These are phyloP conservation scores for Delonix regia DNA, from an alignment of 306 rosid genomes.

Conservation along the genomic window DNA sequence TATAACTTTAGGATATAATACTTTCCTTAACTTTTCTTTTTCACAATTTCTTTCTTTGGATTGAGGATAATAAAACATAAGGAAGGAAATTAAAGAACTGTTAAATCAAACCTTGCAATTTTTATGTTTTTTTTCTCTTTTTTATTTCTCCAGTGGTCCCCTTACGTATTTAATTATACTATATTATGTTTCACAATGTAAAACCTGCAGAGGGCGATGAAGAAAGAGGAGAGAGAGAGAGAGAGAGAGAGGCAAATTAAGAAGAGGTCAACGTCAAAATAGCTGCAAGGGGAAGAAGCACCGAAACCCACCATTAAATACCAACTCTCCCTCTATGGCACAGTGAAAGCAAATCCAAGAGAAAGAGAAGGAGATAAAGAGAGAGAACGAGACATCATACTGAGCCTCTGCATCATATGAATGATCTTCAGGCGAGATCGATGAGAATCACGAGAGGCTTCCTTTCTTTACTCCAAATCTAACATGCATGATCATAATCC, in stretches of 20 bases:
- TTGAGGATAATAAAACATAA: too few species aligned
- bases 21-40: too few species aligned
- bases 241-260: constrained; percentile 8
- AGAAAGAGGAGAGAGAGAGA: background rate
- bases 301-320: constrained; percentile 59
- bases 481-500: too few species aligned
- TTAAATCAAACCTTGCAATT: too few species aligned
- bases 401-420: constrained; percentile 10
- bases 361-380: too few species aligned
- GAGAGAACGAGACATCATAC: background rate
- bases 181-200: constrained; percentile 29
- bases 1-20: too few species aligned
- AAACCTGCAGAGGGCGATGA: background rate
- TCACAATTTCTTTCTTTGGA: too few species aligned
- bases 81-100: too few species aligned
- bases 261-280: constrained; percentile 57
- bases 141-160: constrained; percentile 48
- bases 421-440: constrained; percentile 29
- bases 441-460: constrained; percentile 34
- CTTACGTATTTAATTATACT: background rate
- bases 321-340: constrained; percentile 37
- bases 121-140: too few species aligned
- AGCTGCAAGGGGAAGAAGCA: constrained; percentile 60
- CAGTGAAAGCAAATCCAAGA: constrained; percentile 38
- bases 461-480: background rate